These are phyloP conservation scores for Cylindrodendrum hubeiense DNA, from an alignment of 2,329 filamentous ascomycete species.

Conservation along the genomic window DNA sequence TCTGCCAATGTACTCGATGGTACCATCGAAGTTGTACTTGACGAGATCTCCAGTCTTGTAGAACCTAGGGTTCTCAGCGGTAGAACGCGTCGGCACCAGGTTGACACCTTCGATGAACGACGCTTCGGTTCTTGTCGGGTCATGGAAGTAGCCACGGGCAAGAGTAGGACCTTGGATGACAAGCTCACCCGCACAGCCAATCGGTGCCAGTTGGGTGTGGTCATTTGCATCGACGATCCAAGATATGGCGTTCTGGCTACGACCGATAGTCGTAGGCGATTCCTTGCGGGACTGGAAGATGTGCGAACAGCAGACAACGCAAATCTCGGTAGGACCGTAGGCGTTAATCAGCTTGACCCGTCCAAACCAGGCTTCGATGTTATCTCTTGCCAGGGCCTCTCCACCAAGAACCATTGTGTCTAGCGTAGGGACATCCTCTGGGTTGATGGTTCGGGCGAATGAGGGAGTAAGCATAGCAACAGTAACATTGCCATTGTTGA, in stretches of 20 bases:
- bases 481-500: constrained; percentile 6
- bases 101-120: constrained; percentile 1
- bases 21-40: constrained; percentile 6
- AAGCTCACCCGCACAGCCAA: constrained; percentile 30
- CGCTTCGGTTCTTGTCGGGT: neutral
- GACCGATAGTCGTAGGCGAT: constrained; percentile 18
- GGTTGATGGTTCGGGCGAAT: constrained; percentile 3
- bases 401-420: constrained; percentile 18
- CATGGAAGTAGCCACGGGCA: constrained; percentile 61
- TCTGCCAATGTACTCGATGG: constrained; percentile 24
- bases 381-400: constrained; percentile 21
- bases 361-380: constrained; percentile 18
- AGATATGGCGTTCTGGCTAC: constrained; percentile 14
- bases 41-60: constrained; percentile 11
- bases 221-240: constrained; percentile 25
- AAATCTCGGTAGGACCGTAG: constrained; percentile 23
- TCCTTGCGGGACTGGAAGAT: constrained; percentile 1
- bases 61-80: neutral
- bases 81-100: neutral
- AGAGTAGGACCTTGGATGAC: constrained; percentile 49
- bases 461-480: constrained; percentile 4
- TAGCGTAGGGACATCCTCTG: neutral
- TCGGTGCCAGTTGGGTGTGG: constrained; percentile 12
- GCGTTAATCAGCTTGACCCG: neutral
- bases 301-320: constrained; percentile 4